Evolutionary conservation across 768 basidiomycete species (phyloP).

Genomic region (Boletus patriciae): DNA sequence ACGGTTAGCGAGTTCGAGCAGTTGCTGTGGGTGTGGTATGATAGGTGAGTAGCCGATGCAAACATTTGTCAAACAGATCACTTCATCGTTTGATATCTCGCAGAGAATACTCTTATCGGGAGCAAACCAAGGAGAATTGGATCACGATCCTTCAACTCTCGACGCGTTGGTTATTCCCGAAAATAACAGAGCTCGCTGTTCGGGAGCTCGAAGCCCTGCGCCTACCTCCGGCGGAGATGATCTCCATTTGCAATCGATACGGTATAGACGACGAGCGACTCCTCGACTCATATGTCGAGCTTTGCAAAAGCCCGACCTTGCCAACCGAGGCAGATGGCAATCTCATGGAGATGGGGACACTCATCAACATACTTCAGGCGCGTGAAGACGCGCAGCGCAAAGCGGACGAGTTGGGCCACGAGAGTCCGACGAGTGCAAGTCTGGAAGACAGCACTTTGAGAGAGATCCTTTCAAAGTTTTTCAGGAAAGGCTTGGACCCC

Average conservation of each 20-base stretch:
- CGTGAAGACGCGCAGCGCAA: slow-evolving; percentile 49
- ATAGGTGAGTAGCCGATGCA: slow-evolving; percentile 37
- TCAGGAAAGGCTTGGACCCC: slow-evolving; percentile 26
- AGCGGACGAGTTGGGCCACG: slow-evolving; percentile 28
- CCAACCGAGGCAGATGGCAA: slow-evolving; percentile 53
- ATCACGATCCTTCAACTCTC: slow-evolving; percentile 52
- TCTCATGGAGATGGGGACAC: slow-evolving; percentile 54
- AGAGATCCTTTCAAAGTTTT: slow-evolving; percentile 34
- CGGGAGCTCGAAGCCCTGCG: slow-evolving; percentile 52
- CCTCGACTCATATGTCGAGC: slow-evolving; percentile 48
- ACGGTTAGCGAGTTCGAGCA: slow-evolving; percentile 46
- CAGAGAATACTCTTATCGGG: slow-evolving; percentile 56
- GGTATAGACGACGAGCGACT: slow-evolving; percentile 52
- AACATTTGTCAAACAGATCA: not conserved
- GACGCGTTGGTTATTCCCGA: slow-evolving; percentile 53
- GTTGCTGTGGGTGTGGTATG: slow-evolving; percentile 61
- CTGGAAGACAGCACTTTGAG: slow-evolving; percentile 32
- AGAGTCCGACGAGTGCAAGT: slow-evolving; percentile 35
- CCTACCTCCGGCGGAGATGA: slow-evolving; percentile 50
- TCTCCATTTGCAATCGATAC: slow-evolving; percentile 56
- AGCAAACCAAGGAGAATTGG: slow-evolving; percentile 55
- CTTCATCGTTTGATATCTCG: not conserved
- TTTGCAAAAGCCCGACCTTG: slow-evolving; percentile 54
- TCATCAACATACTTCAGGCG: slow-evolving; percentile 52
- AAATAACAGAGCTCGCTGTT: slow-evolving; percentile 51